These are phyloP conservation scores for Beta macrorhiza DNA, from an alignment of 179 eudicot genomes.

Conservation along the genomic window DNA sequence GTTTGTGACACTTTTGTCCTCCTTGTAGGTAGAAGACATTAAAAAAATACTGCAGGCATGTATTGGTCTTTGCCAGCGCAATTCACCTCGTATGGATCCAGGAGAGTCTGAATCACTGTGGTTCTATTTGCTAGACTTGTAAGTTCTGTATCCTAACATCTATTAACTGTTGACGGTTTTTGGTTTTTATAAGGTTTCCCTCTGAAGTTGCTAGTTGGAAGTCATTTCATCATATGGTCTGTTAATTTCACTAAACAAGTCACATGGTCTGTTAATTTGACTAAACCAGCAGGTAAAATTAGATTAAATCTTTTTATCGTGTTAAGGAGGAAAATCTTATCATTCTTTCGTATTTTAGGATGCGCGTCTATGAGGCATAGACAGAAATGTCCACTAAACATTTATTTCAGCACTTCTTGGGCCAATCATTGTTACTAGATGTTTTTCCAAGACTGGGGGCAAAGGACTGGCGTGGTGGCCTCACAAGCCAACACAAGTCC, in stretches of 20 bases:
- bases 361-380: not conserved
- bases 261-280: not conserved
- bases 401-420: not conserved
- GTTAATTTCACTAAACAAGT: not conserved
- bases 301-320: not conserved
- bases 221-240: not conserved
- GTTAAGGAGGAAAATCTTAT: not conserved
- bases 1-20: not conserved
- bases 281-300: not conserved
- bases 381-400: too few relatives aligned
- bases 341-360: not conserved
- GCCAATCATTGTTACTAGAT: not conserved
- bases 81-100: constrained; percentile 75
- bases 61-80: constrained; percentile 84
- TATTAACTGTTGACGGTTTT: not conserved
- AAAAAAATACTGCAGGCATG: constrained; percentile 58
- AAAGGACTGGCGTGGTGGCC: too few relatives aligned
- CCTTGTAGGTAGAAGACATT: constrained; percentile 60
- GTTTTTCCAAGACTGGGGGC: not conserved
- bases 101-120: constrained; percentile 88
- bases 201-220: not conserved
- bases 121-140: constrained; percentile 94
- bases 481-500: not conserved
- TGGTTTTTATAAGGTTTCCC: not conserved
- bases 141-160: constrained; percentile 34